These are phyloP conservation scores for Dipteronia dyeriana DNA, from an alignment of 345 rosid species.

Conservation along the genomic window DNA sequence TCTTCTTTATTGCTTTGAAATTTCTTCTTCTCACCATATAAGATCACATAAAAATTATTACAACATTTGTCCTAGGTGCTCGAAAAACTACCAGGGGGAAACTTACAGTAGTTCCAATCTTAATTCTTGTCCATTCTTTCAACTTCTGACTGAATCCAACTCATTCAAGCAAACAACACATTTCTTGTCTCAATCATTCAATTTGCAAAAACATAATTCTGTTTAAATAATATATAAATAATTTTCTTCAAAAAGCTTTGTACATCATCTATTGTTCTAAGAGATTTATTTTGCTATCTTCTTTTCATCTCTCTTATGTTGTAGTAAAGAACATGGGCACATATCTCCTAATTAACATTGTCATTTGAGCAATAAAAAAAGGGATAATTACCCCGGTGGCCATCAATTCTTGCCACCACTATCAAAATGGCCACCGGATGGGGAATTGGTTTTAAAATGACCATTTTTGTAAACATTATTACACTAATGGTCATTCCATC, in stretches of 20 bases:
- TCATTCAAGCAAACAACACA: neutral
- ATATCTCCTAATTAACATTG: neutral
- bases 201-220: neutral
- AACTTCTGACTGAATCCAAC: neutral
- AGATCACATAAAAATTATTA: neutral
- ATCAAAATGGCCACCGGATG: no score
- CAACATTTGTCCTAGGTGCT: neutral
- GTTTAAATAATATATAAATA: neutral
- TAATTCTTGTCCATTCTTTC: neutral
- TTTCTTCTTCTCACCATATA: neutral
- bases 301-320: neutral
- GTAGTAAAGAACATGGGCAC: neutral
- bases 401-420: no score
- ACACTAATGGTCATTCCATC: no score
- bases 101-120: neutral
- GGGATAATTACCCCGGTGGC: no score
- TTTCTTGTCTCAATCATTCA: neutral
- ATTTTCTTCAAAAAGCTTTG: neutral
- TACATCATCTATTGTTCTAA: neutral
- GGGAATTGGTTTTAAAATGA: no score
- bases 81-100: neutral
- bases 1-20: neutral
- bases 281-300: neutral
- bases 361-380: neutral
- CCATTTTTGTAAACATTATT: no score